A percentile compares a stretch with the other conserved stretches of the same genome.
Evolutionary conservation across 1,139 yeast species (phyloP).

Genomic region (Pichia sp.): DNA sequence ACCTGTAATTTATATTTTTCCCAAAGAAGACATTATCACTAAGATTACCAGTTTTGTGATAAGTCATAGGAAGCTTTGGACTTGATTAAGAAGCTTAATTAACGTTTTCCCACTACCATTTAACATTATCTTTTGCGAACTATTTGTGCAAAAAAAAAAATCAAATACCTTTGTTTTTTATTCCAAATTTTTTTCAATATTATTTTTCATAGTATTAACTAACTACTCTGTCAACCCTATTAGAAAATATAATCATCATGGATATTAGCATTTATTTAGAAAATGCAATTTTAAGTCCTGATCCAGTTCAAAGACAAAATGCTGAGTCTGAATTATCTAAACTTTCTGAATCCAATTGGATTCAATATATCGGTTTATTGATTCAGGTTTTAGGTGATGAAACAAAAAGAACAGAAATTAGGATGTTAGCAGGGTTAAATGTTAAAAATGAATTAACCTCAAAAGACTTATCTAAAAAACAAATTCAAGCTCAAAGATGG

Average conservation of each 20-base stretch:
- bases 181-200: not conserved
- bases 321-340: constrained; percentile 77
- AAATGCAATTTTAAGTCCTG: constrained; percentile 64
- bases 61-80: too few species aligned
- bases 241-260: constrained; percentile 31
- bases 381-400: constrained; percentile 68
- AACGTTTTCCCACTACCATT: too few species aligned
- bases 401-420: constrained; percentile 65
- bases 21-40: too few species aligned
- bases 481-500: constrained; percentile 59
- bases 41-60: too few species aligned
- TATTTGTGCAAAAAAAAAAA: too few species aligned
- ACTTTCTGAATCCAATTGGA: constrained; percentile 72
- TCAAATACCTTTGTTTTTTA: not conserved
- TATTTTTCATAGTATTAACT: too few species aligned
- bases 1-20: too few species aligned
- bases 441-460: constrained; percentile 83
- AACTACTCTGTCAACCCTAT: too few species aligned
- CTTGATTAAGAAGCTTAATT: too few species aligned
- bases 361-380: constrained; percentile 62
- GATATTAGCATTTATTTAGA: constrained; percentile 72
- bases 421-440: constrained; percentile 87
- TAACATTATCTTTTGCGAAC: not conserved
- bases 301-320: constrained; percentile 62
- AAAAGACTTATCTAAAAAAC: constrained; percentile 51